Base-by-base conservation (phyloP, 192 early-diverging fungal genomes). In the Tieghemiomyces parasiticus region DNA sequence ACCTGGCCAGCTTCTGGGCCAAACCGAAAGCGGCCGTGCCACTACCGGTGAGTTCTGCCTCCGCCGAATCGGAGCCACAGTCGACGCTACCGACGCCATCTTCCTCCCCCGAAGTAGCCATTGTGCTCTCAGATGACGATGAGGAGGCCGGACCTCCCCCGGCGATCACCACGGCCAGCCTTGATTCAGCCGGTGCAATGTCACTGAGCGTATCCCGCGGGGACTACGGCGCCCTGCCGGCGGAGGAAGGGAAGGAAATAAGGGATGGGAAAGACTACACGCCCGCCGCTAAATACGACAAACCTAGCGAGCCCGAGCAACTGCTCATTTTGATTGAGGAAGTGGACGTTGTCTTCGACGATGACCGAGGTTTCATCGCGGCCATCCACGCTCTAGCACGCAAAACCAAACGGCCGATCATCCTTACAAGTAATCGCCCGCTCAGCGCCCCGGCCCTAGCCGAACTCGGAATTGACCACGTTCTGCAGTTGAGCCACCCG, bases 271-370 rank as follows among this genome's bases (percentile, higher is more conserved):
- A 16, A 6, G 38, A 42, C 38, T 42, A 6, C 8, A 16, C 6
- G 6, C 8, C 8, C 38, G 6, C 38, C 38, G 16, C 38, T 42
- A 6, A 6, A 10, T 42, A 6, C 6, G 38, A 6, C 38, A 16
- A 10, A 16, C 38, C 6, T 1, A 22, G n/a, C 25, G 22, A 8
- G 49, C 49, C 76, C 38, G 68, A 63, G 14, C 81, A 87, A 53
- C 74, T 82, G 58, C 65, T 93, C 34, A 78, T 93, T 25, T 66
- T 93, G n/a, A 70, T 93, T 28, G 90, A 93, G 62, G 84, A 93
- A 33, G 82, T 83, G 1, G 90, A 93, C 62, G 68, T 90, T 14
- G 61, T 90, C 6, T 89, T 81, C 75, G 85, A 90, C 34, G 78
- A 85, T 28, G 90, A 93, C 62, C 82, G 81, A 44, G 82, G 84